Base-by-base conservation (phyloP, 805 yeast genomes). In the Naumovozyma baii region DNA sequence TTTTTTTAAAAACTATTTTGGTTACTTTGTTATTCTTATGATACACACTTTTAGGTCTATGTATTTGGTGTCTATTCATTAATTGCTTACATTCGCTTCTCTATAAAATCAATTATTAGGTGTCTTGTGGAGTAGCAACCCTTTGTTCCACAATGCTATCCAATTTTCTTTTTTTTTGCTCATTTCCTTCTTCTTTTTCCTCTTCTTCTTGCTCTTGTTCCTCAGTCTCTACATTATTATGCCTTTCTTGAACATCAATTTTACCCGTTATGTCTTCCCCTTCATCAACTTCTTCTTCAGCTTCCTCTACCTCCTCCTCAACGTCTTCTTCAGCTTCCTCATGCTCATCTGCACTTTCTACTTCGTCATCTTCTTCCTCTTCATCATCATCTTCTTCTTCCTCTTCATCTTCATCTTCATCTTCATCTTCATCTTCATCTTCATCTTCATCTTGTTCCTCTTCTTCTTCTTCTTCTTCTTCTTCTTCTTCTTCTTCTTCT, bases 401-500 rank as follows among this genome's bases (percentile, higher is more conserved):
- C 18, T 56, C 71, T 4, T 57, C 75, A 3, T 61, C 73, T 12
- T 55, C 71, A 0, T 55, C 66, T 1, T 51, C 73, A 0, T 53
- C 73, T 1, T 50, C 74, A 12, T 62, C 78, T 0, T 60, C 73
- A n/a, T 65, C 76, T 2, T 57, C 73, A 3, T 68, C 76, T 0
- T 62, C 74, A 1, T 61, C 74, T 2, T 58, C 75, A 2, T 62
- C 75, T 1, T 52, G 72, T 9, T 63, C 71, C 2, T 60, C 71
- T 1, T 63, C 75, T 4, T 66, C 78, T 1, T 69, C 80, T 3
- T 67, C 78, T 2, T 70, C 77, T 2, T 70, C 82, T 2, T 71
- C 81, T 0, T 68, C 76, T 3, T 75, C 82, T 13, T 75, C 83
- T 3, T 74, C 76, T n/a, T 76, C 83, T 12, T 73, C 82, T 7